phyloP scores from a whole-genome alignment of 2,329 filamentous ascomycete genomes.

The Sclerotinia nivalis region DNA sequence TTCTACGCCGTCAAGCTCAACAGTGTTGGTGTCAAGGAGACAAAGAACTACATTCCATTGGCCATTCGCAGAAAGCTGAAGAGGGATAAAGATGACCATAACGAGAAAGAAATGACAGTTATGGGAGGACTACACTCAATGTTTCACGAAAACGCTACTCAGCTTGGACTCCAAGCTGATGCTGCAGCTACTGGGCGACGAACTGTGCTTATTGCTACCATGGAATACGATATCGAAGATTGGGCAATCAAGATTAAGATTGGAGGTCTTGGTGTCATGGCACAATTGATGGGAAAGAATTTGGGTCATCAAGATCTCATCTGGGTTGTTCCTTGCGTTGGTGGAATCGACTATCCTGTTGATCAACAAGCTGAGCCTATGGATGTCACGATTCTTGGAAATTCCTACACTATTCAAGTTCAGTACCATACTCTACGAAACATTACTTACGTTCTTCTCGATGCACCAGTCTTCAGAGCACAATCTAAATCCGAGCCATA shows the following conservation, averaged over 20 bases:
- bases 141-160: constrained; percentile 18
- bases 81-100: constrained; percentile 25
- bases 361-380: constrained; percentile 62
- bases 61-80: constrained; percentile 43
- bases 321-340: constrained; percentile 64
- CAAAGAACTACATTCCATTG: constrained; percentile 46
- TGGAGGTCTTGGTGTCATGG: constrained; percentile 69
- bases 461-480: constrained; percentile 59
- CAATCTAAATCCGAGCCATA: constrained; percentile 65
- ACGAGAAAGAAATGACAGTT: constrained; percentile 28
- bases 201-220: constrained; percentile 67
- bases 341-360: constrained; percentile 62
- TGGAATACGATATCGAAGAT: constrained; percentile 72
- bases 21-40: constrained; percentile 54
- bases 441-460: constrained; percentile 68
- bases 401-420: constrained; percentile 60
- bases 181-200: constrained; percentile 36
- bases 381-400: constrained; percentile 60
- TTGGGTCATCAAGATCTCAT: constrained; percentile 65
- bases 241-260: constrained; percentile 73
- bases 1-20: constrained; percentile 60
- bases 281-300: constrained; percentile 62
- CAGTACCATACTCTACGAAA: constrained; percentile 65
- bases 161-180: constrained; percentile 20
- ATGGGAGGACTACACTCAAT: constrained; percentile 22